Base-by-base conservation (phyloP, 129 eudicot genomes). In the Chrysanthemum lavandulifolium region DNA sequence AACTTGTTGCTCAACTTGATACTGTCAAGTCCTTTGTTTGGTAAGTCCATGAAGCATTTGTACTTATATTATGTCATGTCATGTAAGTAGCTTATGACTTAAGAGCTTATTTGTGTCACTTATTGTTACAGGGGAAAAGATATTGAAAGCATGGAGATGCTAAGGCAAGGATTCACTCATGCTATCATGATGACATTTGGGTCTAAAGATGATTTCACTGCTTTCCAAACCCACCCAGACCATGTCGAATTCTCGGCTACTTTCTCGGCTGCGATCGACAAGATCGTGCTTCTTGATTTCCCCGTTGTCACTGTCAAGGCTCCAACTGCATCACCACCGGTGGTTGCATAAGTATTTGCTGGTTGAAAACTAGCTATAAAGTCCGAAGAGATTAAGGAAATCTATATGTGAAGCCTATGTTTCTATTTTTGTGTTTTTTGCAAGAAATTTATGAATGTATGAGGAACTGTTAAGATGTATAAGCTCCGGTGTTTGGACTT, bases 141-240 rank as follows among this genome's bases (percentile, higher is more conserved):
- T 66, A 71, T 84, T 60, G 96, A 94, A 65, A 94, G 96, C 77
- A 81, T 84, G 56, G 96, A 94, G 65, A 88, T 90, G 89, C 84
- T 90, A 0, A 90, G 88, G 76, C 99, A 94, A 73, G 99, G 94
- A 1, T 88, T 86, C 60, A 94, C 96, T 4, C 99, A 90, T 82
- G 96, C 96, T 49, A 79, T 94, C 81, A 72, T 94, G 85, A 86
- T 94, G 89, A 86, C 99, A 77, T 94, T 94, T 80, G 73, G 67
- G 64, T 84, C 77, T 78, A 90, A 90, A 67, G 99, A 94, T 10
- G 94, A 90, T 19, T 94, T 82, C 73, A 71, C 68, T 18, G 84
- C 84, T 12, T 94, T 86, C 40, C 70, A 74, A 15, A 19, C 79
- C 48, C 96, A 90, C 76, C 99, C 97, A 0, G 83, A 83, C 15